Base-by-base conservation (phyloP, 768 basidiomycete species). In the Glaciozyma antarctica region DNA sequence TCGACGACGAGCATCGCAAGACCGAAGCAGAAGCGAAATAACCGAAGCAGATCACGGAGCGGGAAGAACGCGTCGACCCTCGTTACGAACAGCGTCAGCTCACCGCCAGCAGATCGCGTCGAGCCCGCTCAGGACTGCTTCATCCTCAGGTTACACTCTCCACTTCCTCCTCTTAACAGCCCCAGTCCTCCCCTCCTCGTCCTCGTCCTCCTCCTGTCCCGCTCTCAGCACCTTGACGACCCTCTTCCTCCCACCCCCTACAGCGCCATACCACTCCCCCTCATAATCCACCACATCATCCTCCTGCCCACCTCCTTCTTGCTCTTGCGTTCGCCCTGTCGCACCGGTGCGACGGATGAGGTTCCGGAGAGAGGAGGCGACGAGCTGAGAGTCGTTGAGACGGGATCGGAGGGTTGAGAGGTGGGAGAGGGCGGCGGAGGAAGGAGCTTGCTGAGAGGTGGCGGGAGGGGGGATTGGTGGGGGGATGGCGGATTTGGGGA, bases 281-380 rank as follows among this genome's bases (percentile, higher is more conserved):
- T 69, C 68, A 45, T 66, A 69, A 41, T 65, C 62, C 48, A 69
- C 64, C 12, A 69, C 54, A 38, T 69, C 68, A 4, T 62, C 68
- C 12, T 62, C 60, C 54, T 55, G 30, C 13, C 38, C n/a, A n/a
- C 38, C 22, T 38, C 55, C 38, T 15, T 41, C 41, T 26, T 53
- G 30, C 28, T 55, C 13, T 16, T 38, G 34, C 7, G 48, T 34
- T 0, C 21, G 28, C 7, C 19, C n/a, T 1, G 38, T 12, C 8
- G 62, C 62, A 1, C 56, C 41, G 8, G 65, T 67, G 3, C 66
- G 52, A 0, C 66, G 65, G 28, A 70, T 67, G 6, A 70, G 54
- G 63, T 70, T 70, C 1, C 69, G 69, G 21, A 70, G 48, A 0
- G 53, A 53, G 9, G 57, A 48, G 19, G 63, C 63, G 58, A 70